Conservation (phyloP, 23 red algal genomes). For the Gracilaria domingensis region DNA sequence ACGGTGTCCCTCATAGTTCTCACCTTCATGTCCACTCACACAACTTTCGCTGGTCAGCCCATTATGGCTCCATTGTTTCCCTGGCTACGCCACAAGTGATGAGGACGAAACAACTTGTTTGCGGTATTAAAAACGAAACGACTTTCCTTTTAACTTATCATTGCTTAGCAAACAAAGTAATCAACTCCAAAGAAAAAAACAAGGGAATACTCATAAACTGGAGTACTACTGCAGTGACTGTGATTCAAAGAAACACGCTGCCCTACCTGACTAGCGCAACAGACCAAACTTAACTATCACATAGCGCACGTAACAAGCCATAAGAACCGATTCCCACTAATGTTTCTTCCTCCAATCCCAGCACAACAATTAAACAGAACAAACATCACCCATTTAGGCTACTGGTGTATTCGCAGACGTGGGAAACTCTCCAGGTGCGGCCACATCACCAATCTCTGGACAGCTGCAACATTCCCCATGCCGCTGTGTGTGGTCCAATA, state of each 20-base stretch:
- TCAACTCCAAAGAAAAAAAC: constrained; percentile 4
- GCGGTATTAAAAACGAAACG: not conserved
- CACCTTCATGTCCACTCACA: constrained; percentile 63
- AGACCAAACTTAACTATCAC: constrained; percentile 1
- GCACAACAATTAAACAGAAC: constrained; percentile 5
- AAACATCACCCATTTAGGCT: constrained; percentile 8
- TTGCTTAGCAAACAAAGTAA: constrained; percentile 29
- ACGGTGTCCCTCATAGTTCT: constrained; percentile 42
- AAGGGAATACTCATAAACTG: not conserved
- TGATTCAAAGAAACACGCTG: not conserved
- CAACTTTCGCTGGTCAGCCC: constrained; percentile 23
- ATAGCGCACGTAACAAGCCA: not conserved
- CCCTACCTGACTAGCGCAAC: not conserved
- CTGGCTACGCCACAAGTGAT: constrained; percentile 24
- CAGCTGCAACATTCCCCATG: constrained; percentile 49
- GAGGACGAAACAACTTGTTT: not conserved
- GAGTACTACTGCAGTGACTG: not conserved
- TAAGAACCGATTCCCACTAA: not conserved
- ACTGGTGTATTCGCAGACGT: constrained; percentile 61
- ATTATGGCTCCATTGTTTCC: constrained; percentile 52
- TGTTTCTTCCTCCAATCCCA: not conserved
- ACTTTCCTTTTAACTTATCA: not conserved
- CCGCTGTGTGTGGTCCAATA: constrained; percentile 6
- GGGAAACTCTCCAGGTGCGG: constrained; percentile 8
- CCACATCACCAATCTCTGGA: constrained; percentile 12